Base-by-base conservation (phyloP, 192 early-diverging fungal genomes). In the Umbelopsis sp. region DNA sequence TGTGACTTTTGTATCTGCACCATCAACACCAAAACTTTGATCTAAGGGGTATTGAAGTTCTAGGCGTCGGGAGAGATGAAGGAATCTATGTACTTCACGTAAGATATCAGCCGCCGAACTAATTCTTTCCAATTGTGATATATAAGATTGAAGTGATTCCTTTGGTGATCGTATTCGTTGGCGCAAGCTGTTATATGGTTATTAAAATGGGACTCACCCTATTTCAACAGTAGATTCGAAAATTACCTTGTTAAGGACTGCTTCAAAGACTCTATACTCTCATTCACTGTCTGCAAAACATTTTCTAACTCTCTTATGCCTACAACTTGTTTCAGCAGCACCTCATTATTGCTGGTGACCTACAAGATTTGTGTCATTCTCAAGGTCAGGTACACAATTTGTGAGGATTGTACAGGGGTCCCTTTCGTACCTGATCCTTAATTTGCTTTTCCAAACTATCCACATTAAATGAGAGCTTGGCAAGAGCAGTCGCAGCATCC, bases 391-490 rank as follows among this genome's bases (percentile, higher is more conserved):
- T 22, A 15, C 27, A 48, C 49, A n/a, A n/a, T 49, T 35, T 37
- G 51, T 3, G n/a, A 18, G 11, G 30, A 16, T 8, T 12, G 2
- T 15, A 2, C 2, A 30, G 10, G 30, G 2, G 45, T 20, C 4
- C 2, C 64, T 8, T n/a, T 48, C 48, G 15, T 80, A 90, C 91
- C 81, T 91, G 89, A 20, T 91, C 87, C 23, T 91, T 87, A 16
- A 92, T 84, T 46, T 92, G 84, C 66, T 90, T 91, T 72, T 88
- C 91, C 50, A 92, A 73, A 75, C 88, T 89, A 47, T 92, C 91
- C 20, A 92, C 86, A 33, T 81, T 88, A 80, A 90, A 91, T 11
- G 82, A 84, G 27, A 92, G 76, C 71, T 86, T 89, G 22, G 88
- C 79, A 0, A 92, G 77, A 8, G 89, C 85, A 4, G 88, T 89